Conservation (phyloP, 2,329 filamentous ascomycete species). For the Parascedosporium putredinis region DNA sequence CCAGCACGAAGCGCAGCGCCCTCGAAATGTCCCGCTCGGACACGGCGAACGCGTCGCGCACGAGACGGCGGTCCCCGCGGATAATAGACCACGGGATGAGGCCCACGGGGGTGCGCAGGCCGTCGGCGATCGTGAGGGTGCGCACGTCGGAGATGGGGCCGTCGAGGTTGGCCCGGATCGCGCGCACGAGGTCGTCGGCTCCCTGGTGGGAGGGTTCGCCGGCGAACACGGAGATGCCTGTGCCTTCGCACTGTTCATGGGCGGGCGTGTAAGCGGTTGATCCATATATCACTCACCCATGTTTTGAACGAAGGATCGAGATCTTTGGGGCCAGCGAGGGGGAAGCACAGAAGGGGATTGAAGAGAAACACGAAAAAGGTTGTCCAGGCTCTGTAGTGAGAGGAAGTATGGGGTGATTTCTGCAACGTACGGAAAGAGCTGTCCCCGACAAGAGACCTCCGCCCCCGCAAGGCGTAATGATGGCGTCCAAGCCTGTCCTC, state of each 20-base stretch:
- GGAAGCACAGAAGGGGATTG: neutral
- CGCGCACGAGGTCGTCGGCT: slow-evolving; percentile 70
- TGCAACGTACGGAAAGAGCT: slow-evolving; percentile 42
- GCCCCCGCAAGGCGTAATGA: slow-evolving; percentile 78
- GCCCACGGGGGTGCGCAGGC: slow-evolving; percentile 75
- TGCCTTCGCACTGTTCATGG: slow-evolving; percentile 47
- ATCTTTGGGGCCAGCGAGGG: too few species aligned
- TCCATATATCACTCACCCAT: too few species aligned
- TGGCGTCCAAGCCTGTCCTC: slow-evolving; percentile 45
- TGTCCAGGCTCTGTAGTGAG: too few species aligned
- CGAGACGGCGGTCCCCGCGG: slow-evolving; percentile 52
- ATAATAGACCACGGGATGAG: slow-evolving; percentile 67
- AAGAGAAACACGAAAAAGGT: too few species aligned
- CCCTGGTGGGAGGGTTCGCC: slow-evolving; percentile 76
- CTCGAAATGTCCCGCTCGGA: slow-evolving; percentile 71
- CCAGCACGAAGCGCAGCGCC: slow-evolving; percentile 68
- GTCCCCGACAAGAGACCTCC: slow-evolving; percentile 81
- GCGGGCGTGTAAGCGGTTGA: too few species aligned
- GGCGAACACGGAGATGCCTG: slow-evolving; percentile 68
- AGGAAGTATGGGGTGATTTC: too few species aligned
- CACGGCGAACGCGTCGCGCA: slow-evolving; percentile 61
- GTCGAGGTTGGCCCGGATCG: slow-evolving; percentile 45
- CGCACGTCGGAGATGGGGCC: slow-evolving; percentile 57
- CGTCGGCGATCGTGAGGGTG: slow-evolving; percentile 78
- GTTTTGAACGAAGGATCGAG: too few species aligned